A percentile compares a stretch with the other conserved stretches of the same genome.
phyloP scores from a whole-genome alignment of 305 asterid species.

The Fraxinus platypoda region DNA sequence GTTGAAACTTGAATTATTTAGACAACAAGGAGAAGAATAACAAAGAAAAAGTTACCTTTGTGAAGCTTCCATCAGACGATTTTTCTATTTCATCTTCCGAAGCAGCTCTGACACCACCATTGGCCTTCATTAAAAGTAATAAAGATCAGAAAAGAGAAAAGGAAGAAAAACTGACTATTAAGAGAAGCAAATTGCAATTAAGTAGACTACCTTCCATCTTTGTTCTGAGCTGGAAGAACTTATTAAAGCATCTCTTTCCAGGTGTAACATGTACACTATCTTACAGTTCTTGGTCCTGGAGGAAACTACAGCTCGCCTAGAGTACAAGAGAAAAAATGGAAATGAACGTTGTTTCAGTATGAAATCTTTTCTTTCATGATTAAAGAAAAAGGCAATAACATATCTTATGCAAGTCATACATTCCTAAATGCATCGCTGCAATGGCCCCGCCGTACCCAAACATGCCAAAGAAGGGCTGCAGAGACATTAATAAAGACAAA shows the following conservation, averaged over 20 bases:
- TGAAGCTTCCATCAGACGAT: conserved; percentile 69
- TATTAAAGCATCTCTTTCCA: conserved; percentile 68
- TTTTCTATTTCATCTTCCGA: conserved; percentile 30
- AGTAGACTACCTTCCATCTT: conserved; percentile 62
- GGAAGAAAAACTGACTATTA: conserved; percentile 5
- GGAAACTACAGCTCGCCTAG: conserved; percentile 58
- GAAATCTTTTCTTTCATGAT: conserved; percentile 9
- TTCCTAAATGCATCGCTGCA: conserved; percentile 79
- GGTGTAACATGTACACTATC: conserved; percentile 51
- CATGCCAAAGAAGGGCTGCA: conserved; percentile 91
- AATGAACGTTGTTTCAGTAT: neutral
- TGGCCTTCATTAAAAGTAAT: conserved; percentile 42
- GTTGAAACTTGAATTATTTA: neutral
- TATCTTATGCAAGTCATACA: conserved; percentile 41
- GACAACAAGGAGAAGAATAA: conserved; percentile 3
- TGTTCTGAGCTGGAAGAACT: conserved; percentile 40
- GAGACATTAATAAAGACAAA: conserved; percentile 12
- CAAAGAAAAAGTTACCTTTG: conserved; percentile 40
- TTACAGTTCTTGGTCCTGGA: conserved; percentile 58
- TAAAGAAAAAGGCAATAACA: conserved; percentile 11
- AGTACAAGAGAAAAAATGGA: conserved; percentile 17
- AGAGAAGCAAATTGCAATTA: conserved; percentile 20
- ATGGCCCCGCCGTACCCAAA: conserved; percentile 81
- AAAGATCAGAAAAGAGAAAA: neutral
- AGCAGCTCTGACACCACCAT: conserved; percentile 69